These are phyloP conservation scores for Evernia prunastri DNA, from an alignment of 495 filamentous ascomycete genomes.

Conservation along the genomic window DNA sequence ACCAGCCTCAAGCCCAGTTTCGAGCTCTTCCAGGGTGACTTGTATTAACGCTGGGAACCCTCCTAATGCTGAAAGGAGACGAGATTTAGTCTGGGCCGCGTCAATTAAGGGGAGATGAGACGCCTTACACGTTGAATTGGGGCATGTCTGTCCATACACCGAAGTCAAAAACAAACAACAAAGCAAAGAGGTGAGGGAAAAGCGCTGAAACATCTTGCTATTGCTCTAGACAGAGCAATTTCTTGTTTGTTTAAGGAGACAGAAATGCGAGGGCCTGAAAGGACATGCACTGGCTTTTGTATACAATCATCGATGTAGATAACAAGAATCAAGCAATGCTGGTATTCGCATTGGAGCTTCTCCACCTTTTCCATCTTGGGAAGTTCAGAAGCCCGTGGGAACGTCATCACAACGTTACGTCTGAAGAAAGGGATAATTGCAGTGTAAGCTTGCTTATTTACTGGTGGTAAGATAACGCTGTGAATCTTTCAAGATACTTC, in stretches of 20 bases:
- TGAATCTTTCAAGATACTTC: background rate
- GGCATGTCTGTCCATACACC: conserved; percentile 16
- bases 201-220: conserved; percentile 9
- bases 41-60: conserved; percentile 42
- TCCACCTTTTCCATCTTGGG: conserved; percentile 11
- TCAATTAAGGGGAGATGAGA: background rate
- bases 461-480: conserved; percentile 16
- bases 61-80: conserved; percentile 1
- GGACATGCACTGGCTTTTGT: conserved; percentile 3
- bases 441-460: background rate
- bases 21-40: conserved; percentile 47
- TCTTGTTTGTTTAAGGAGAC: background rate
- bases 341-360: background rate
- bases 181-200: background rate
- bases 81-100: background rate
- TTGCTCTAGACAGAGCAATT: background rate
- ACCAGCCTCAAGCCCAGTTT: conserved; percentile 42
- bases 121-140: conserved; percentile 13
- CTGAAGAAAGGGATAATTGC: conserved; percentile 1
- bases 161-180: conserved; percentile 4
- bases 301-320: conserved; percentile 1
- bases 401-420: conserved; percentile 13
- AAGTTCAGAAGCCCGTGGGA: conserved; percentile 9
- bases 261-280: background rate
- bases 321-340: conserved; percentile 6